phyloP scores from a whole-genome alignment of 2,329 filamentous ascomycete species.

The Calonectria pseudoreteaudii region DNA sequence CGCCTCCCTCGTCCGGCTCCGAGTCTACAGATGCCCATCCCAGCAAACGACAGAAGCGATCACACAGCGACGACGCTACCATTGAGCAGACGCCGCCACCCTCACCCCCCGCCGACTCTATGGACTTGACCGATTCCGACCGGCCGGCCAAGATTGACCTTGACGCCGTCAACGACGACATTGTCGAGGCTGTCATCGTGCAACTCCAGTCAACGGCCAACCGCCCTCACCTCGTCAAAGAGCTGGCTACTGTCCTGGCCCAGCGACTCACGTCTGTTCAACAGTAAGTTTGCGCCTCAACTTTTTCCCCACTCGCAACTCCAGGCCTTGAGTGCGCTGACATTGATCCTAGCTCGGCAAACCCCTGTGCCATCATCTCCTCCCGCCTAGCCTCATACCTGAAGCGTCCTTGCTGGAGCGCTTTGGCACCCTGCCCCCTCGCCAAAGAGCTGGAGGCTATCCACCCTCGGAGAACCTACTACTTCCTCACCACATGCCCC shows the following conservation, averaged over 20 bases:
- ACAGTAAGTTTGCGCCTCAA: constrained; percentile 74
- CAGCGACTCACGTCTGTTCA: constrained; percentile 85
- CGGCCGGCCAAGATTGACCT: constrained; percentile 64
- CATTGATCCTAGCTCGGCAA: constrained; percentile 79
- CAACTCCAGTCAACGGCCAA: constrained; percentile 92
- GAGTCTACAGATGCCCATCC: constrained; percentile 53
- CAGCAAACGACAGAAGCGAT: constrained; percentile 81
- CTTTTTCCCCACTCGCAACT: constrained; percentile 26
- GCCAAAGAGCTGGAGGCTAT: constrained; percentile 93
- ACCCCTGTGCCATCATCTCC: constrained; percentile 94
- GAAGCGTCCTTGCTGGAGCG: constrained; percentile 86
- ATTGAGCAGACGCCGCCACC: constrained; percentile 78
- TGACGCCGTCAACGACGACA: constrained; percentile 91
- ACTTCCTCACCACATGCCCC: constrained; percentile 90
- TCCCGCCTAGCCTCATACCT: constrained; percentile 91
- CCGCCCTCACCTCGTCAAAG: constrained; percentile 93
- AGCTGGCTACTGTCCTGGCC: constrained; percentile 84
- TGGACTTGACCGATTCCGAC: constrained; percentile 43
- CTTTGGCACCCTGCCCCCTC: constrained; percentile 83
- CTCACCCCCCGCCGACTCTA: constrained; percentile 49
- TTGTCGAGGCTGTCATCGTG: constrained; percentile 89
- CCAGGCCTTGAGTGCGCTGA: constrained; percentile 37
- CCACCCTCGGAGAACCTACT: constrained; percentile 95
- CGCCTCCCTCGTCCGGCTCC: constrained; percentile 46
- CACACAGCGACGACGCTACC: constrained; percentile 85